These are phyloP conservation scores for Pseudocercospora musae DNA, from an alignment of 2,329 filamentous ascomycete species.

Conservation along the genomic window DNA sequence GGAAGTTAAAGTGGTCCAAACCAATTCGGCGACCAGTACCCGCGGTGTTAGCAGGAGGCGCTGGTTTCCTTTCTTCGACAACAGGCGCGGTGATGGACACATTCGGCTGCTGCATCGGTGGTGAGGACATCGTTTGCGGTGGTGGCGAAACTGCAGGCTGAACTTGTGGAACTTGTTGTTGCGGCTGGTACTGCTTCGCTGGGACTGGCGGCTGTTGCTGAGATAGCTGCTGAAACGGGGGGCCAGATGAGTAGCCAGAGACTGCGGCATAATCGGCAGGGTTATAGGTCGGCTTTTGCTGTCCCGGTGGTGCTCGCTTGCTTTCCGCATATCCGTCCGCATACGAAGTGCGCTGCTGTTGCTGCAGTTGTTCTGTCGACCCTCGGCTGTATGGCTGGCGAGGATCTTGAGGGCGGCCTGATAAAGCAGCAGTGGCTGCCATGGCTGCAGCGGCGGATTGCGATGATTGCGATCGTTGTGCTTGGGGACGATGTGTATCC, in stretches of 20 bases:
- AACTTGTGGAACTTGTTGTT: constrained; percentile 46
- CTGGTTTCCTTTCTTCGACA: constrained; percentile 51
- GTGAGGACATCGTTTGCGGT: constrained; percentile 37
- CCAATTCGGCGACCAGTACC: constrained; percentile 84
- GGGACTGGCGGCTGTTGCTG: constrained; percentile 51
- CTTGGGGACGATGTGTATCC: constrained; percentile 47
- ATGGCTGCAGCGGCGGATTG: constrained; percentile 49
- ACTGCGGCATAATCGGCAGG: constrained; percentile 68
- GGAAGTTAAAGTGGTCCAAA: constrained; percentile 97
- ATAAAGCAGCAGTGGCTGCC: constrained; percentile 39
- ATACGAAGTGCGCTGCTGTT: constrained; percentile 27
- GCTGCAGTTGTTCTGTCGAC: constrained; percentile 38
- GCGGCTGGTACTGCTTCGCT: constrained; percentile 54
- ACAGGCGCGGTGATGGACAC: constrained; percentile 29
- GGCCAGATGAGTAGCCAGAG: constrained; percentile 29
- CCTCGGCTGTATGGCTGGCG: constrained; percentile 42
- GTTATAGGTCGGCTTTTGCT: constrained; percentile 61
- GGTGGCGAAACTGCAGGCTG: constrained; percentile 41
- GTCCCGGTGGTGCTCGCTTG: constrained; percentile 32
- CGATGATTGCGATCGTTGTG: constrained; percentile 50
- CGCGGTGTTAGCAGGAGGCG: constrained; percentile 64
- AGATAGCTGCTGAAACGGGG: constrained; percentile 41
- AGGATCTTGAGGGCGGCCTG: constrained; percentile 43
- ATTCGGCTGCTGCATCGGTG: constrained; percentile 30
- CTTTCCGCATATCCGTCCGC: constrained; percentile 36